phyloP scores from a whole-genome alignment of 108 stramenopile species.

The Skeletonema potamos region DNA sequence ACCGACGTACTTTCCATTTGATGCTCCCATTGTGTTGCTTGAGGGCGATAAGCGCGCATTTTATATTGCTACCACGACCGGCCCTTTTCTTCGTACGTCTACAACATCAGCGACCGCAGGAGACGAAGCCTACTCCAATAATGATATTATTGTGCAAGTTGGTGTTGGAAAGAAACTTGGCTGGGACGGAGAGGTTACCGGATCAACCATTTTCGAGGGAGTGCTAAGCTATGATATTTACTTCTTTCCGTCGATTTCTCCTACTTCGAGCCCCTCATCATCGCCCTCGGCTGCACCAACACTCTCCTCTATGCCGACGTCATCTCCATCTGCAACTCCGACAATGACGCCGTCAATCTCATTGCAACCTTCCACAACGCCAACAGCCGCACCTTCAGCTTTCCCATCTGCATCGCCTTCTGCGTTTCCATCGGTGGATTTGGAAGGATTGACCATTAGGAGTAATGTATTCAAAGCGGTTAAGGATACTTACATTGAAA shows the following conservation, averaged over 20 bases:
- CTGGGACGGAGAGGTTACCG: not conserved
- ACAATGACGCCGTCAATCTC: not conserved
- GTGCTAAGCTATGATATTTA: not conserved
- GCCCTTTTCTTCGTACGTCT: conserved; percentile 25
- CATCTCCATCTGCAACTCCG: not conserved
- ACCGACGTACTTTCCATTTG: conserved; percentile 16
- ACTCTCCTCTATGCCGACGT: not conserved
- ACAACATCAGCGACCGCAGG: conserved; percentile 14
- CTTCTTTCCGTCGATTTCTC: not conserved
- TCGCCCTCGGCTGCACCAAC: not conserved
- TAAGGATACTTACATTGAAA: conserved; percentile 9
- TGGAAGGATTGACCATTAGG: not conserved
- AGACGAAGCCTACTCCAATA: conserved; percentile 8
- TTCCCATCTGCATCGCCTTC: not conserved
- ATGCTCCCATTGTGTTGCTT: not conserved
- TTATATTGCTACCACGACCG: conserved; percentile 22
- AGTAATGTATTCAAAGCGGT: not conserved
- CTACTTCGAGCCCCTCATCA: not conserved
- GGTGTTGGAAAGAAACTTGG: conserved; percentile 21
- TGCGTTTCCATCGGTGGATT: not conserved
- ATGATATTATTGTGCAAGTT: conserved; percentile 18
- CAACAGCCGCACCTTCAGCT: not conserved
- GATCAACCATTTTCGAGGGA: not conserved
- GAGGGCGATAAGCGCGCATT: not conserved
- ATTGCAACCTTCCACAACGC: not conserved